Percentiles rank a stretch among this genome's conserved stretches.
Conservation (phyloP, 148 eudicot species). For the Amaranthus palmeri region DNA sequence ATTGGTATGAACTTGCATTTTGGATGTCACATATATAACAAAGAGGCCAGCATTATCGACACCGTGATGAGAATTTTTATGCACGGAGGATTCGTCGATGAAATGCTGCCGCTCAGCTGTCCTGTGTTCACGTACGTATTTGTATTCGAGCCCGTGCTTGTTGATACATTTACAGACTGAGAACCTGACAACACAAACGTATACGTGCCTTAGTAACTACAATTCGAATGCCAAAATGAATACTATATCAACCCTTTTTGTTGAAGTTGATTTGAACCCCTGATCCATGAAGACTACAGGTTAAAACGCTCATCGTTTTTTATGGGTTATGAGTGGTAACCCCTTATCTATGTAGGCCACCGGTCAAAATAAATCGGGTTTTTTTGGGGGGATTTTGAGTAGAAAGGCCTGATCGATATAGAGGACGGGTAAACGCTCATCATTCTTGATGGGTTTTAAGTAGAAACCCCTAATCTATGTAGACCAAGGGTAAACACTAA, state of each 20-base stretch:
- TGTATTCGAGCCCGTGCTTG: slow-evolving; percentile 49
- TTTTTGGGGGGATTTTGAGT: no score
- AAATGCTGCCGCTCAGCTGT: slow-evolving; percentile 39
- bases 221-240: not conserved
- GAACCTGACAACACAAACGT: slow-evolving; percentile 44
- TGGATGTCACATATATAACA: slow-evolving; percentile 10
- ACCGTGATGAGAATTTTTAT: slow-evolving; percentile 15
- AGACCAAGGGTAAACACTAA: no score
- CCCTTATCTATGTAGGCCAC: not conserved
- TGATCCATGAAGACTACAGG: not conserved
- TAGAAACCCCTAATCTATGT: no score
- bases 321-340: not conserved
- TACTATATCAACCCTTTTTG: not conserved
- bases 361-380: no score
- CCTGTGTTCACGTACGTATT: slow-evolving; percentile 70
- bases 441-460: no score
- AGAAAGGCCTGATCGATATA: no score
- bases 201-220: not conserved
- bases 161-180: slow-evolving; percentile 63
- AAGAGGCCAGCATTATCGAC: slow-evolving; percentile 17
- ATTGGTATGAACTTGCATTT: not conserved
- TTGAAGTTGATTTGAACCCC: not conserved
- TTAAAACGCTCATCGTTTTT: not conserved
- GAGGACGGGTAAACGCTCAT: no score
- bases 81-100: slow-evolving; percentile 25